Base-by-base conservation (phyloP, 2,329 filamentous ascomycete genomes). In the Dendrostoma leiphaemia region DNA sequence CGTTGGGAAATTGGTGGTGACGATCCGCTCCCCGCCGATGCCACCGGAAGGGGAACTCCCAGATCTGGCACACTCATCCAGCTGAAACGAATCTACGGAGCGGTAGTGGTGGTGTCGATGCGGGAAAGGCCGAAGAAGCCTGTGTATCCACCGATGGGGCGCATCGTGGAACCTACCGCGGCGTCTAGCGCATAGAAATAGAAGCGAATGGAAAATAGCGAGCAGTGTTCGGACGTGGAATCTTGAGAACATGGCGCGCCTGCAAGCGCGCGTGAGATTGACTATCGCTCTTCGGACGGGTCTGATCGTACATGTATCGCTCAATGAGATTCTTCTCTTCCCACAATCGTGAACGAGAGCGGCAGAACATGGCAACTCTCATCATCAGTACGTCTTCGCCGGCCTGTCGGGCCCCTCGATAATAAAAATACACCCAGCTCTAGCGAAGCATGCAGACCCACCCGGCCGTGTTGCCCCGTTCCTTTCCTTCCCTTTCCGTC, bases 371-470 rank as follows among this genome's bases (percentile, higher is more conserved):
- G 24, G 31, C 19, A 28, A 38, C n/a, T 7, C 21, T 23, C 12
- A 28, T 26, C 23, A 43, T n/a, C 29, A 43, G 28, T 21, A 15
- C 48, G 24, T 51, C 37, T 41, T 43, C 48, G 28, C 37, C 34
- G 48, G 5, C 44, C 29, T 28, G 28, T 43, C 26, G 28, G 32
- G 19, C 48, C 15, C 28, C 28, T 24, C 26, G 12, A 2, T 17
- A 21, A 21, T 45, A 29, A 41, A 37, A 31, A 40, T 32, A 45
- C 48, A 56, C 17, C 51, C 31, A 48, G 47, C 43, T 56, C 53
- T 56, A 56, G 24, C 37, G 34, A 46, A 34, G 15, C 44, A 34
- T 46, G 29, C 38, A 24, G 19, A 21, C 6, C 29, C 41, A 29
- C 43, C 53, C 53, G 19, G 29, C 28, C 48, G 23, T 49, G 44